Conservation (phyloP, 192 early-diverging fungal genomes). For the Backusella tuberculispora region DNA sequence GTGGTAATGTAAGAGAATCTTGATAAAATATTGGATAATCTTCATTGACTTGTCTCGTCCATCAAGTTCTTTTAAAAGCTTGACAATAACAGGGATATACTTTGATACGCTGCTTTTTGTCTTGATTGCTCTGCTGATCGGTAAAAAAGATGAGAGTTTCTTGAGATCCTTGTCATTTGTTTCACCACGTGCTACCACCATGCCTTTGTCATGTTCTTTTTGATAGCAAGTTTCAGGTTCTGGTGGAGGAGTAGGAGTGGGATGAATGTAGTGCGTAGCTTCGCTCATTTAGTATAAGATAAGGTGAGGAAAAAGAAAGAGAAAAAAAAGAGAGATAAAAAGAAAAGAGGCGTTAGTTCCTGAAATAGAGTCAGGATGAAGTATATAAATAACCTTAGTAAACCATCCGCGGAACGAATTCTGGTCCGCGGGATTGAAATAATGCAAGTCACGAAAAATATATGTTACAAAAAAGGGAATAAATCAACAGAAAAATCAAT, state of each 20-base stretch:
- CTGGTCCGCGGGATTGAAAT: neutral
- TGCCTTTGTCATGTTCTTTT: neutral
- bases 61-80: slow-evolving; percentile 70
- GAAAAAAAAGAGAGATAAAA: neutral
- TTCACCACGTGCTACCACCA: neutral
- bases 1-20: slow-evolving; percentile 63
- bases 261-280: neutral
- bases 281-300: neutral
- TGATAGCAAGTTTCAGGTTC: neutral
- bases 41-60: slow-evolving; percentile 88
- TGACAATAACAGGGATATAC: slow-evolving; percentile 51
- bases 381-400: slow-evolving; percentile 8
- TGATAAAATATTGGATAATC: slow-evolving; percentile 74
- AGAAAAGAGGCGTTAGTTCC: slow-evolving; percentile 16
- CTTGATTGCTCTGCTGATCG: neutral
- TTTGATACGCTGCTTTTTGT: neutral
- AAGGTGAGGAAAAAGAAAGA: neutral
- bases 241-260: slow-evolving; percentile 24
- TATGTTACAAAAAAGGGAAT: neutral
- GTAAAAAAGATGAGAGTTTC: neutral
- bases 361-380: neutral
- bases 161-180: neutral
- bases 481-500: slow-evolving; percentile 12
- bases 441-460: neutral
- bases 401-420: slow-evolving; percentile 8